phyloP scores from a whole-genome alignment of 208 protist genomes.

The Trichomonas vaginalis region DNA sequence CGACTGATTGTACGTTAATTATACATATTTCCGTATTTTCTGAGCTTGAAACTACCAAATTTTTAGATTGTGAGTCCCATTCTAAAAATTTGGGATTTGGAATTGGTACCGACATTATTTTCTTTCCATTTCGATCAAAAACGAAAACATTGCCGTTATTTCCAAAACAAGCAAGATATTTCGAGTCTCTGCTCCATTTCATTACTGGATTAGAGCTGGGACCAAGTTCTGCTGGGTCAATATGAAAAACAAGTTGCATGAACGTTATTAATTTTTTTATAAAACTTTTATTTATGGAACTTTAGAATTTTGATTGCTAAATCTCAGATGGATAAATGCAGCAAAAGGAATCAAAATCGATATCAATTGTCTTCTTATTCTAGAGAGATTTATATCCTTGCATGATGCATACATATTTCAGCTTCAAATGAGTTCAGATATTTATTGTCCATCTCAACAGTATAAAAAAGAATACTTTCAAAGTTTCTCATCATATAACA shows the following conservation, averaged over 20 bases:
- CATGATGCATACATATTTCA: too few relatives aligned
- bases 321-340: too few relatives aligned
- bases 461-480: too few relatives aligned
- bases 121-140: neutral
- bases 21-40: neutral
- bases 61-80: neutral
- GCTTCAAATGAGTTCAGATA: too few relatives aligned
- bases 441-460: too few relatives aligned
- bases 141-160: neutral
- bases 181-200: neutral
- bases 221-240: neutral
- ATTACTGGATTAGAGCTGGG: neutral
- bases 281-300: too few relatives aligned
- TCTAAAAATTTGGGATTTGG: neutral
- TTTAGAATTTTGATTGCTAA: too few relatives aligned
- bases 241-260: neutral
- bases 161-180: neutral
- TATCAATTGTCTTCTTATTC: too few relatives aligned
- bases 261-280: neutral
- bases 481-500: too few relatives aligned
- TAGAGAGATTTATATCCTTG: too few relatives aligned
- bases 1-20: neutral
- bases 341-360: too few relatives aligned
- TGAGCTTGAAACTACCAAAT: neutral
- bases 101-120: neutral